Base-by-base conservation (phyloP, 2,329 filamentous ascomycete genomes). In the Penicillium fuscoglaucum region DNA sequence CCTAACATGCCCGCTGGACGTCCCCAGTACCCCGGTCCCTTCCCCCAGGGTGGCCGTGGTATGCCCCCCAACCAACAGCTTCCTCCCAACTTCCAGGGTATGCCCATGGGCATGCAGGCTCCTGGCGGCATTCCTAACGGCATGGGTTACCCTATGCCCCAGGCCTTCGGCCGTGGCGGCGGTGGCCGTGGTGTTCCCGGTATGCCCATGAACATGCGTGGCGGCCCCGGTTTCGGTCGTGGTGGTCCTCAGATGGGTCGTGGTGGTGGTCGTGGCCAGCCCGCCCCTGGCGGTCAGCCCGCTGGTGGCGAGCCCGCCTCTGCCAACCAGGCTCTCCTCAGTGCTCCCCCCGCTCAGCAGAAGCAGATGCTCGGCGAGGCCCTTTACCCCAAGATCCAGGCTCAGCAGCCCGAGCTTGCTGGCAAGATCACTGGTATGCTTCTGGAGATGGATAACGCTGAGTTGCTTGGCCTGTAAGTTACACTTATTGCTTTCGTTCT, bases 391-490 rank as follows among this genome's bases (percentile, higher is more conserved):
- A 99, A 98, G 89, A 98, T 99, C 72, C 88, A 93, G 78, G 87
- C 86, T 68, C 88, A 96, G 79, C 95, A 99, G 83, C 90, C 92
- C 60, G 93, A 97, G 71, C 84, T 99, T 72, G 95, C 95, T 63
- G 95, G 95, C 75, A 99, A 99, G 88, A 98, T 99, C 78, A 99
- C 95, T 62, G 95, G 95, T 80, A 99, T 99, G 95, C 89, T 99
- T 71, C 81, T 99, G 71, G 95, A 99, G 86, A 99, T 99, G 95
- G 95, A 98, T 72, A 98, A 98, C 80, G 77, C 84, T 58, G 95
- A 99, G 83, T 83, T 99, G 70, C 85, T 99, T 74, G 91, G 90
- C 80, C 86, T 99, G 91, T 96, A 89, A 90, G 93, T 90, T 56
- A 52, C 49, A 43, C 40, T 40, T 40, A 35, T 46, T 24, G 5